Base-by-base conservation (phyloP, 305 asterid species). In the Plantago lanceolata region DNA sequence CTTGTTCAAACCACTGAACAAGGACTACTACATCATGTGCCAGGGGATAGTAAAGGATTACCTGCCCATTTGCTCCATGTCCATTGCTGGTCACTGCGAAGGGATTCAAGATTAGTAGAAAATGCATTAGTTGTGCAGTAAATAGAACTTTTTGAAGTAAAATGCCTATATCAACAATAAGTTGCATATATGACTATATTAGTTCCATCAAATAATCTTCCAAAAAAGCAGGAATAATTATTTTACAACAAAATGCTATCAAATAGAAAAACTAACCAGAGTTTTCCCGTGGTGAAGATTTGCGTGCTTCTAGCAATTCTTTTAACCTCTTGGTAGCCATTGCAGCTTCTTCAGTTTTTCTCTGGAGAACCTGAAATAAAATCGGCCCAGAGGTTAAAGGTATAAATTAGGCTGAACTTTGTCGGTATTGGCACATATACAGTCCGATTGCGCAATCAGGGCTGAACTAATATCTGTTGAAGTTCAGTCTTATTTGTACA, bases 341-440 rank as follows among this genome's bases (percentile, higher is more conserved):
- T 74, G 99, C 99, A 75, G 99, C 99, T 83, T 94, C 97, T 76
- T 88, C 99, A 29, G 95, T 94, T 81, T 94, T 94, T 77, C 99
- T 85, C 78, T 94, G 99, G 66, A 94, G 99, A 83, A 94, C 99
- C 99, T 94, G 87, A 71, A 75, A 68, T 18, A 59, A 59, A 64
- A 70, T 68, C 18, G 43, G 58, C 43, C 69, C 66, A 70, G 48
- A 65, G 51, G 67, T 15, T 19, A 56, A 15, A 40, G 45, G 45
- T 40, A 40, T 2, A 40, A 40, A 40, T 9, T 9, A 11, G 45
- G 45, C 45, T 40, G 45, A 40, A 9, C 45, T 40, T 11, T 3
- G 45, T 9, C 45, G 15, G 45, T 40, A 1, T 11, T 40, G 45
- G 13, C 14, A 40, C 45, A 40, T 40, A 40, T 33, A 40, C n/a